These are phyloP conservation scores for Trypanosoma mega DNA, from an alignment of 208 protist species.

Conservation along the genomic window DNA sequence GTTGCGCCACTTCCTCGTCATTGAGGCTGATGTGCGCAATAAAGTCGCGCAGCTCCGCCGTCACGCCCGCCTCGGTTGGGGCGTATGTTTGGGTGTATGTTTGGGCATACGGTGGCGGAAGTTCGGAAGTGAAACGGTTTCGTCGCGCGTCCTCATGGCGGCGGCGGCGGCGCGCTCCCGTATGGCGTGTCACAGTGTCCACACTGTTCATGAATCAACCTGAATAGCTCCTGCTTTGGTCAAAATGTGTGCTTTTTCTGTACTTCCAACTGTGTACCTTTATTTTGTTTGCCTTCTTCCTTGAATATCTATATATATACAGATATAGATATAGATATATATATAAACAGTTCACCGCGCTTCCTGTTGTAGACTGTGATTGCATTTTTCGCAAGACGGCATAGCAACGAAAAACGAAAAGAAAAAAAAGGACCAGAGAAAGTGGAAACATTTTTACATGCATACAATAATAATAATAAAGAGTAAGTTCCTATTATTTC, in stretches of 20 bases:
- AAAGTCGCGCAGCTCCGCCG: constrained; percentile 50
- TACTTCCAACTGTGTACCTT: constrained; percentile 5
- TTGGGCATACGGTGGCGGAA: background rate
- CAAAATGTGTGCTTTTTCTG: constrained; percentile 1
- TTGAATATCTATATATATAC: constrained; percentile 3
- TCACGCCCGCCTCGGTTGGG: constrained; percentile 37
- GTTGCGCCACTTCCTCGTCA: constrained; percentile 22
- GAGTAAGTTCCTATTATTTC: no score
- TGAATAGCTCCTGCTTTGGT: no score
- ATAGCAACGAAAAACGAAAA: no score
- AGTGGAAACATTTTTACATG: no score
- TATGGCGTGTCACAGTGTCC: background rate
- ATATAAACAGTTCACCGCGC: no score
- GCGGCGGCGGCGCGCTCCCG: no score
- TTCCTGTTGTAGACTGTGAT: no score
- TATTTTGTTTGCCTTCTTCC: constrained; percentile 13
- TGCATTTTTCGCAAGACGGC: no score
- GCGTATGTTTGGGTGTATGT: constrained; percentile 5
- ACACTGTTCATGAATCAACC: no score
- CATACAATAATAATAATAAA: no score
- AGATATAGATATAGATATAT: constrained; percentile 14
- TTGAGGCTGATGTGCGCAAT: constrained; percentile 32
- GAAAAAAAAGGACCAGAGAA: no score
- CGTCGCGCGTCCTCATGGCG: background rate
- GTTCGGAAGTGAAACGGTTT: background rate